These are phyloP conservation scores for Rhodotorula taiwanensis DNA, from an alignment of 768 basidiomycete genomes.

Conservation along the genomic window DNA sequence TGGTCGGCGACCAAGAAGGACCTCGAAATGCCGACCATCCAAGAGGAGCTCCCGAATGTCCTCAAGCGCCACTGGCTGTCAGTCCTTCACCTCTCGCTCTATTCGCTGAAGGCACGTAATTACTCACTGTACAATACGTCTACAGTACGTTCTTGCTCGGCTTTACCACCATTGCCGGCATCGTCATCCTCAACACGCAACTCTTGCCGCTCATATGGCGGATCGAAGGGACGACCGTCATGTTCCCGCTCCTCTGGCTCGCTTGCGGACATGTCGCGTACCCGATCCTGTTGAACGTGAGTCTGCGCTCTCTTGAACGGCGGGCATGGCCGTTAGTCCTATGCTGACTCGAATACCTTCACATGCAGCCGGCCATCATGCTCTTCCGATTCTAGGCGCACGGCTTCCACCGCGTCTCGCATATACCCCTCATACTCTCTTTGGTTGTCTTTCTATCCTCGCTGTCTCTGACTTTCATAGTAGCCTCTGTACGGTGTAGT, in stretches of 20 bases:
- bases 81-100: too few relatives aligned
- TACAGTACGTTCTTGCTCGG: slow-evolving; percentile 47
- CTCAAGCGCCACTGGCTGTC: slow-evolving; percentile 70
- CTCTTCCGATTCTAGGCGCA: slow-evolving; percentile 65
- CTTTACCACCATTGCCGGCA: slow-evolving; percentile 52
- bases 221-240: slow-evolving; percentile 66
- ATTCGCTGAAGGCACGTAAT: too few relatives aligned
- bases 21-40: slow-evolving; percentile 82
- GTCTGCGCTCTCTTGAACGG: not conserved
- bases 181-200: slow-evolving; percentile 53
- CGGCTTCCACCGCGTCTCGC: too few relatives aligned
- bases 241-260: slow-evolving; percentile 64
- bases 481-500: too few relatives aligned
- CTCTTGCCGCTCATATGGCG: slow-evolving; percentile 61
- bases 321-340: not conserved
- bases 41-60: slow-evolving; percentile 79
- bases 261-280: not conserved
- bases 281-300: too few relatives aligned
- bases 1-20: slow-evolving; percentile 80
- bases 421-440: too few relatives aligned
- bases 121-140: too few relatives aligned
- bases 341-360: slow-evolving; percentile 55
- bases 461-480: too few relatives aligned
- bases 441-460: too few relatives aligned
- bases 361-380: slow-evolving; percentile 86